Evolutionary conservation across 139 green algal genomes (phyloP).

Genomic region (Tetraselmis chui): DNA sequence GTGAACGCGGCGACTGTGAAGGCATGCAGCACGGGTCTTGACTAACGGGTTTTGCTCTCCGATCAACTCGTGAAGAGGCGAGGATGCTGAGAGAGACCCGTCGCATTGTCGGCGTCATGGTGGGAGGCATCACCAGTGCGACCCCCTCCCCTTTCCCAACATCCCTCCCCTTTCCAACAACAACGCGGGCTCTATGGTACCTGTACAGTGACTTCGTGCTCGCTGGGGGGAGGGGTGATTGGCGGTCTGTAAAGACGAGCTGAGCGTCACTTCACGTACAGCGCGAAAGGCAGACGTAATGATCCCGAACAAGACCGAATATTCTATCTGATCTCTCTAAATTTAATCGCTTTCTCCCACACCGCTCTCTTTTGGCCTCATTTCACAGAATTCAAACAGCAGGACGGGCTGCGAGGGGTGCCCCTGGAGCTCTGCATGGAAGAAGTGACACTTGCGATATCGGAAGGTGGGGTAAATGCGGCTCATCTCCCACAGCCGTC

Average conservation of each 20-base stretch:
- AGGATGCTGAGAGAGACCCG: conserved; percentile 23
- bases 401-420: conserved; percentile 44
- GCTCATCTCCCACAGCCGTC: too few relatives aligned
- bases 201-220: too few relatives aligned
- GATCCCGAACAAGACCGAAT: too few relatives aligned
- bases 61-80: conserved; percentile 20
- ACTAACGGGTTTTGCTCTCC: not conserved
- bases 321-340: too few relatives aligned
- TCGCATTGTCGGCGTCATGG: conserved; percentile 38
- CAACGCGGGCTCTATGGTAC: too few relatives aligned
- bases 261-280: too few relatives aligned
- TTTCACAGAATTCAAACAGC: conserved; percentile 48
- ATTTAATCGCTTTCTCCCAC: conserved; percentile 10
- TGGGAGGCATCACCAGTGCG: conserved; percentile 31
- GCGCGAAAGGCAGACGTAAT: too few relatives aligned
- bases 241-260: not conserved
- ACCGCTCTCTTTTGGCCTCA: too few relatives aligned
- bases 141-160: too few relatives aligned
- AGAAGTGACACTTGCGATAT: conserved; percentile 35
- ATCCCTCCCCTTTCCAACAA: too few relatives aligned
- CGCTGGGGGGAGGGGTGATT: not conserved
- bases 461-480: too few relatives aligned
- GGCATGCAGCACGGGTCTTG: not conserved
- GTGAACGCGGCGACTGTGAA: too few relatives aligned
- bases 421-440: conserved; percentile 37